Evolutionary conservation across 2,329 filamentous ascomycete genomes (phyloP).

Genomic region (Didymella arachidicola): DNA sequence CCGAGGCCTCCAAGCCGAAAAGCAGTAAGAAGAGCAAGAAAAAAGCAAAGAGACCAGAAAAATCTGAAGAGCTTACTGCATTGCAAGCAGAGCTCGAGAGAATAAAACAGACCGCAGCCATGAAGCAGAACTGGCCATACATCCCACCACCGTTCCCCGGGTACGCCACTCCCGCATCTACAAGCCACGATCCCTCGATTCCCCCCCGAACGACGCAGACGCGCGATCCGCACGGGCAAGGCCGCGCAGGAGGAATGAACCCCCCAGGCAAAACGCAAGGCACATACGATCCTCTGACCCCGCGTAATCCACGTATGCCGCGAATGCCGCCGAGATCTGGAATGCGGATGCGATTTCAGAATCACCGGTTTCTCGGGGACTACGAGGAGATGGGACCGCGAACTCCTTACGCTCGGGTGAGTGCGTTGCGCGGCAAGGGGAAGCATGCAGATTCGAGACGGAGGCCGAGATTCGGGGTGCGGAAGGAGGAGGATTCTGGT

Average conservation of each 20-base stretch:
- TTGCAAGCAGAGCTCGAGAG: neutral
- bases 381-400: neutral
- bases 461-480: neutral
- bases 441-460: neutral
- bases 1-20: neutral
- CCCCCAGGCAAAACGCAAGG: neutral
- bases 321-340: conserved; percentile 12
- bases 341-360: conserved; percentile 4
- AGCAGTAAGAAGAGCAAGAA: neutral
- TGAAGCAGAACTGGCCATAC: neutral
- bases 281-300: conserved; percentile 10
- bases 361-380: neutral
- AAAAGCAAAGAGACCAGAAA: neutral
- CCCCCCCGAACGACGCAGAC: neutral
- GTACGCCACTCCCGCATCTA: neutral
- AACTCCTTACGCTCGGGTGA: conserved; percentile 4
- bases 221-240: conserved; percentile 1
- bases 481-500: neutral
- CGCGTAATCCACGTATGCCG: conserved; percentile 9
- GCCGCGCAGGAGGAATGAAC: neutral
- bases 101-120: neutral
- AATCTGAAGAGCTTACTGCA: neutral
- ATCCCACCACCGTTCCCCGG: neutral
- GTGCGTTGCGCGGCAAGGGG: conserved; percentile 13
- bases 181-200: neutral